Base-by-base conservation (phyloP, 495 filamentous ascomycete genomes). In the Podospora australis region DNA sequence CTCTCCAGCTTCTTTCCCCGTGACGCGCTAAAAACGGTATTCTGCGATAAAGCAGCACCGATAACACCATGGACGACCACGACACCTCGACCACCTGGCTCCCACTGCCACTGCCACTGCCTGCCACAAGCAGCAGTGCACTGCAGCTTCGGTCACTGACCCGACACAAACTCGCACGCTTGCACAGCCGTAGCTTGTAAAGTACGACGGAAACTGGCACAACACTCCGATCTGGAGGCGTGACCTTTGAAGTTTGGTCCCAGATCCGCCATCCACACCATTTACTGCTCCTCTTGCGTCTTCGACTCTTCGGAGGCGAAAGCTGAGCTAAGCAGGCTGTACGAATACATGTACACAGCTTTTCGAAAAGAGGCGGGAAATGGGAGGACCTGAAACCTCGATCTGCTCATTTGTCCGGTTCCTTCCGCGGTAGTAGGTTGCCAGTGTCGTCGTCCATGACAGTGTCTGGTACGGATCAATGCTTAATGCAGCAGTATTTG, bases 241-340 rank as follows among this genome's bases (percentile, higher is more conserved):
- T 35, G 17, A 35, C 30, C 30, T 35, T 35, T 35, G 30, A 35
- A 35, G 13, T 16, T 16, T n/a, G 30, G 29, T 0, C 21, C 22
- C 26, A 6, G 2, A 19, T 28, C 41, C 26, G 21, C 22, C 19
- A 17, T 16, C 28, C 29, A 24, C 53, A 52, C 49, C 53, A 56
- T 56, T 34, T 38, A 44, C 46, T 19, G 38, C 50, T 11, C 4
- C 16, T 46, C 54, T 56, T 56, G 50, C 54, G 54, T 49, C 22
- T 49, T 49, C 3, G 13, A 17, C n/a, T 8, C 38, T 52, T 52
- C 38, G 44, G 50, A 46, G 50, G 50, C 50, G 11, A 44, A 6
- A 22, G 30, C 4, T 44, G 44, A 46, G 49, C 45, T 52, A 46
- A 46, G 43, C 42, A 28, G 6, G 5, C 9, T 10, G n/a, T n/a